Evolutionary conservation across 345 rosid genomes (phyloP).

Genomic region (Aquilaria yunnanensis): DNA sequence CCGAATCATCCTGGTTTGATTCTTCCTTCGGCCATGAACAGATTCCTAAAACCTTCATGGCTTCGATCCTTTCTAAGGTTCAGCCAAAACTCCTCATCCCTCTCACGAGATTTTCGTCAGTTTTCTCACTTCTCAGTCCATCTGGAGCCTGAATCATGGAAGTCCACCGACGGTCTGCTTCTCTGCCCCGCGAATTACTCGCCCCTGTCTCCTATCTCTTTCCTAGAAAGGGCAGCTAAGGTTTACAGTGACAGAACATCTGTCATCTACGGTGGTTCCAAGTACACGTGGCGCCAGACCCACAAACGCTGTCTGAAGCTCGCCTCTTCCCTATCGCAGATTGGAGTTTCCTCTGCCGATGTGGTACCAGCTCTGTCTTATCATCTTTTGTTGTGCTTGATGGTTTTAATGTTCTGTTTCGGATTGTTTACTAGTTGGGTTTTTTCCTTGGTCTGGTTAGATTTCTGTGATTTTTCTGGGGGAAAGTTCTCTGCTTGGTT

Average conservation of each 20-base stretch:
- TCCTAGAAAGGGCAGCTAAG: slow-evolving; percentile 66
- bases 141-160: slow-evolving; percentile 37
- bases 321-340: slow-evolving; percentile 60
- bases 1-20: too few relatives aligned
- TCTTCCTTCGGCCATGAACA: slow-evolving; percentile 11
- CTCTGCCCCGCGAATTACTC: slow-evolving; percentile 53
- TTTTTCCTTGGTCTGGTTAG: not conserved
- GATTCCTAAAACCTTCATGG: slow-evolving; percentile 14
- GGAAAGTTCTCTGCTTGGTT: not conserved
- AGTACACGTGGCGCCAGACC: slow-evolving; percentile 58
- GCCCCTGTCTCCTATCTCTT: slow-evolving; percentile 66
- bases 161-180: slow-evolving; percentile 47
- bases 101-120: not conserved
- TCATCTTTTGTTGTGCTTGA: not conserved
- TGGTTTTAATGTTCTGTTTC: not conserved
- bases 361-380: slow-evolving; percentile 39
- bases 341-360: slow-evolving; percentile 56
- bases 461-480: too few relatives aligned
- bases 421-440: not conserved
- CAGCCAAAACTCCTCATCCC: not conserved
- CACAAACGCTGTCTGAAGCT: slow-evolving; percentile 56
- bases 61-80: slow-evolving; percentile 4
- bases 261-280: slow-evolving; percentile 42
- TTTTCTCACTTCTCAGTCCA: slow-evolving; percentile 17
- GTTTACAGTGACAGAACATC: slow-evolving; percentile 56